Evolutionary conservation across 352 stramenopile species (phyloP).

Genomic region (Paralagenidium karlingii): DNA sequence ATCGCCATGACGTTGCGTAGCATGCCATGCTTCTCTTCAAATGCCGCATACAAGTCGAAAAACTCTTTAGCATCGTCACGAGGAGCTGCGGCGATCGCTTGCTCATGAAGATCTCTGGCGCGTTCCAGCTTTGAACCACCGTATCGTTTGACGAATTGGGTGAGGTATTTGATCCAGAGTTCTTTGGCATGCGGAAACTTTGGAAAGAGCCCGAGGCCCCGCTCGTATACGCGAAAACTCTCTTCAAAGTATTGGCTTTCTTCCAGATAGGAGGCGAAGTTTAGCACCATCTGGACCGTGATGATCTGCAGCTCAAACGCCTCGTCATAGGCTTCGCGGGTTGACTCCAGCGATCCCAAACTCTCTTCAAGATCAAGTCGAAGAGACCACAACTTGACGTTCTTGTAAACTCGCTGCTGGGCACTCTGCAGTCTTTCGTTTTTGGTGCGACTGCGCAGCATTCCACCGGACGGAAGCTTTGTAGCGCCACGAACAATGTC

Average conservation of each 20-base stretch:
- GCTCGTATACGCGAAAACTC: constrained; percentile 91
- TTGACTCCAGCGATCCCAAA: constrained; percentile 91
- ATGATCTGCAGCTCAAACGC: constrained; percentile 94
- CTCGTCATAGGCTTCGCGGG: constrained; percentile 91
- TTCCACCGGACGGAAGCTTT: too few species aligned
- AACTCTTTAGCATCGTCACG: constrained; percentile 78
- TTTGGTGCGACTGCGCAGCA: constrained; percentile 6
- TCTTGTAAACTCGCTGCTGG: constrained; percentile 82
- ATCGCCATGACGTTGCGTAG: constrained; percentile 93
- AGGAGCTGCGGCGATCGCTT: constrained; percentile 79
- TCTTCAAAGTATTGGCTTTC: constrained; percentile 98
- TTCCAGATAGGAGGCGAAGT: constrained; percentile 94
- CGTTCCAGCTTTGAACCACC: constrained; percentile 93
- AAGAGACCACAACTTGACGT: constrained; percentile 92
- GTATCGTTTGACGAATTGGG: constrained; percentile 93
- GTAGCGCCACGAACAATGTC: constrained; percentile 79
- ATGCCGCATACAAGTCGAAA: constrained; percentile 84
- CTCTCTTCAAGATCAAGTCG: constrained; percentile 98
- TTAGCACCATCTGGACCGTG: constrained; percentile 95
- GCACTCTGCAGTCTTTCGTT: too few species aligned
- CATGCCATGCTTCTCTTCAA: constrained; percentile 96
- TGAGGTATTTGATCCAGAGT: constrained; percentile 95
- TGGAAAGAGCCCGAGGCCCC: constrained; percentile 56
- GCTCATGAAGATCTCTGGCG: constrained; percentile 94
- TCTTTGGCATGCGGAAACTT: constrained; percentile 92